Evolutionary conservation across 2,329 filamentous ascomycete genomes (phyloP), one percentile per base, ranked within the genome.

Genomic region (Phyllosticta citribraziliensis): DNA sequence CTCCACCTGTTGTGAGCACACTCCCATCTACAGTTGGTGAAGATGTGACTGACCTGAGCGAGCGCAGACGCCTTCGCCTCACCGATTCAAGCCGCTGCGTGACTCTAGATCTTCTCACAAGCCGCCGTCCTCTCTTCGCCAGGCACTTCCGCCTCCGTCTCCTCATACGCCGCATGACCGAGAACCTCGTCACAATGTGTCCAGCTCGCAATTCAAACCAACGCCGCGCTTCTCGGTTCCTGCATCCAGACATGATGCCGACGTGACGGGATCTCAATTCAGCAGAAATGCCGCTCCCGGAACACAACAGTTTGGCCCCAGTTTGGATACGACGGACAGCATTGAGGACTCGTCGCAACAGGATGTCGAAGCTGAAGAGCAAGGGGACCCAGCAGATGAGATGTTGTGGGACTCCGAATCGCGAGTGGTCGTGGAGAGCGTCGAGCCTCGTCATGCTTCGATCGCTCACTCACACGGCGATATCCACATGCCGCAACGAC

Each of bases 161-260:
- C 67, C 56, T 52, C 14, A 25, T 24, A 52, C 33, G 52, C 11
- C 64, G 64, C 25, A 60, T 64, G 25, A 22, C 22, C 22, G 22
- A 3, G 22, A 17, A 47, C 1, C 40, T n/a, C 40, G 17, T 6
- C 17, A 47, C 40, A 8, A 47, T 47, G 40, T 47, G 40, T n/a
- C 40, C n/a, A 8, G 14, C 4, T 67, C 61, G 55, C 68, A 63
- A 27, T 53, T 68, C 8, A 69, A 68, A 4, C 70, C 70, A 8
- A 70, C 70, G 17, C 73, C 69, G 47, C 68, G 71, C 11, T 74
- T 74, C 58, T 67, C 73, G 0, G 27, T 71, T 22, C 59, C 66
- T 3, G 64, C 63, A 19, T 40, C 50, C 22, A 30, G 5, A 2
- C 9, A 47, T n/a, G 40, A 17, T n/a, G 40, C 40, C 40, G 17